Conservation (phyloP, 1,284 basidiomycete genomes). For the Puccinia novopanici region DNA sequence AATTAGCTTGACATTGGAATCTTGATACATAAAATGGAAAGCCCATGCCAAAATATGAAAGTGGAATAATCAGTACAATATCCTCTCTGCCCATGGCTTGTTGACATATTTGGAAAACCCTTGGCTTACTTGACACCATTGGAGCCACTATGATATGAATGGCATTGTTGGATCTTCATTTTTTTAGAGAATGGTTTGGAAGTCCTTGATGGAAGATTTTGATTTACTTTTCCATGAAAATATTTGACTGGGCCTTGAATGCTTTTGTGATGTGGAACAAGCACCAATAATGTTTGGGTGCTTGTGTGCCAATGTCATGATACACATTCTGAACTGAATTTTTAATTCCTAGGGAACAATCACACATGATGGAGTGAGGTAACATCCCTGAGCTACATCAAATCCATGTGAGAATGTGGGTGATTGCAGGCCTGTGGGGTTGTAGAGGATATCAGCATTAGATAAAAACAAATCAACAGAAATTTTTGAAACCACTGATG, state of each 20-base stretch:
- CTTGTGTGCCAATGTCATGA: neutral
- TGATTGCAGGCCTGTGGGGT: too few relatives aligned
- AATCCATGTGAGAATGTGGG: too few relatives aligned
- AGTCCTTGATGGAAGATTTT: neutral
- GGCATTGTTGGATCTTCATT: too few relatives aligned
- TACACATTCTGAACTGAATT: neutral
- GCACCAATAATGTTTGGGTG: constrained; percentile 6
- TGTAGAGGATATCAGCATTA: neutral
- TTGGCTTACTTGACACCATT: neutral
- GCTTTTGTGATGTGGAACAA: neutral
- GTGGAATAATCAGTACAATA: neutral
- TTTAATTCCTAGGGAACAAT: neutral
- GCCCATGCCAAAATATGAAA: neutral
- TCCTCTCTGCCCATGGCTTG: neutral
- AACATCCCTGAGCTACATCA: too few relatives aligned
- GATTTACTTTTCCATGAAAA: neutral
- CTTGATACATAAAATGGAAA: too few relatives aligned
- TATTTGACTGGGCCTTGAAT: neutral
- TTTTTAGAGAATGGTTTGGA: neutral
- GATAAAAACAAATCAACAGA: too few relatives aligned
- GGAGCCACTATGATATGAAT: neutral
- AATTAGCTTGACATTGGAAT: too few relatives aligned
- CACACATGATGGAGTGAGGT: too few relatives aligned
- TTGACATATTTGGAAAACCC: neutral
- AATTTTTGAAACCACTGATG: neutral